phyloP scores from a whole-genome alignment of 148 eudicot genomes.

The Cornus controversa region DNA sequence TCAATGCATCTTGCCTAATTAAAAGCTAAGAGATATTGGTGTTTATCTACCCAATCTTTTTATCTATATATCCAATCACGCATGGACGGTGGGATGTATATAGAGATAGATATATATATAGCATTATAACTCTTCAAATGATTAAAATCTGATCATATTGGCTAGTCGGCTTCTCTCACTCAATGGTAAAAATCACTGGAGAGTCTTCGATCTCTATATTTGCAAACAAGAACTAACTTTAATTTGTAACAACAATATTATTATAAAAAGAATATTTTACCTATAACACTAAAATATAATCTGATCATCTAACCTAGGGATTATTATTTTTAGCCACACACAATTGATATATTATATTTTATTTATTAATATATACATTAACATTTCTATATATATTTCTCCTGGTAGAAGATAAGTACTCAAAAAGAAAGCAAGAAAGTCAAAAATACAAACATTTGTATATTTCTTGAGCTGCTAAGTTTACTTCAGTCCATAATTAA shows the following conservation, averaged over 20 bases:
- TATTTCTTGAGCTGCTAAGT: conserved; percentile 29
- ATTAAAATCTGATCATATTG: no score
- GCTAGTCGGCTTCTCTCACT: no score
- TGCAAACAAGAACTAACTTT: no score
- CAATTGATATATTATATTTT: neutral
- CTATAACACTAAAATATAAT: no score
- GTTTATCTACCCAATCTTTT: neutral
- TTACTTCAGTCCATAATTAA: conserved; percentile 13
- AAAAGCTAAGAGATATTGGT: neutral
- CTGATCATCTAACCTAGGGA: no score
- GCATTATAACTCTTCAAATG: no score
- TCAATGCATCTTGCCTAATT: conserved; percentile 2
- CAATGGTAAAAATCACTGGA: no score
- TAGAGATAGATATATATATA: no score
- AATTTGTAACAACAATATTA: no score
- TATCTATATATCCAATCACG: neutral
- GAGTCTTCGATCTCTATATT: no score
- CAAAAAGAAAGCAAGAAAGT: conserved; percentile 6
- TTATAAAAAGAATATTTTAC: no score
- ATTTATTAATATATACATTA: neutral
- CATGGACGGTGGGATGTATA: neutral
- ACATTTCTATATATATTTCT: neutral
- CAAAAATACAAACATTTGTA: neutral
- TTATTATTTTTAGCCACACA: no score
- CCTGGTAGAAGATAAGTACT: conserved; percentile 2